Base-by-base conservation (phyloP, 257 asterid species). In the Nicotiana attenuata region DNA sequence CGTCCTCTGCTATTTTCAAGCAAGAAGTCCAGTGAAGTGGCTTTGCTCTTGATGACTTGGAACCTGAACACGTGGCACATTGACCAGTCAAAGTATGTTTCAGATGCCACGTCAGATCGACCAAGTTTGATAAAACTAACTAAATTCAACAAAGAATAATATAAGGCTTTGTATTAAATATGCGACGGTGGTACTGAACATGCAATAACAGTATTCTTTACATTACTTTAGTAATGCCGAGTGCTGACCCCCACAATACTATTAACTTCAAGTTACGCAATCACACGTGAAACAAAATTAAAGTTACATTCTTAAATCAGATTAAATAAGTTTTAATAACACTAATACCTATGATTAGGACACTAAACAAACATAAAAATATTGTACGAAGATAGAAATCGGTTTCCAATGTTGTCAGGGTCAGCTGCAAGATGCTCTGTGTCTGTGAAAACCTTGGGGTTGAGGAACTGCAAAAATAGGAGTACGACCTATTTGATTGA, bases 21-120 rank as follows among this genome's bases (percentile, higher is more conserved):
- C 96, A 91, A 19, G 97, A 93, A 26, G 97, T 93, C 97, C 97
- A 93, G 76, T 93, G 96, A 26, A 91, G 96, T 24, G 97, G 92
- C 47, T 86, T 91, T 4, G 96, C 93, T 85, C 91, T 93, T 28
- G 92, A 61, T 69, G 96, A 89, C 84, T 91, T 93, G n/a, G 97
- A 90, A 82, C 91, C 97, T 90, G 73, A 31, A 64, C 69, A 80
- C 33, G 79, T 50, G 63, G 45, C 41, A 73, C 0, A 9, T 81
- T 69, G 81, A 81, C 61, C 2, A 41, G 82, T 81, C 76, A 81
- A 80, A 66, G 10, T 10, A 13, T 5, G 45, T 13, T 14, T 47
- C 78, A 13, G 10, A 71, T 71, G 78, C 78, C 78, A 71, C 14
- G 7, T 41, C 59, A 45, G 20, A 71, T 41, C 7, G 13, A 45